These are phyloP conservation scores for Artomyces pyxidatus DNA, from an alignment of 768 basidiomycete genomes.

Conservation along the genomic window DNA sequence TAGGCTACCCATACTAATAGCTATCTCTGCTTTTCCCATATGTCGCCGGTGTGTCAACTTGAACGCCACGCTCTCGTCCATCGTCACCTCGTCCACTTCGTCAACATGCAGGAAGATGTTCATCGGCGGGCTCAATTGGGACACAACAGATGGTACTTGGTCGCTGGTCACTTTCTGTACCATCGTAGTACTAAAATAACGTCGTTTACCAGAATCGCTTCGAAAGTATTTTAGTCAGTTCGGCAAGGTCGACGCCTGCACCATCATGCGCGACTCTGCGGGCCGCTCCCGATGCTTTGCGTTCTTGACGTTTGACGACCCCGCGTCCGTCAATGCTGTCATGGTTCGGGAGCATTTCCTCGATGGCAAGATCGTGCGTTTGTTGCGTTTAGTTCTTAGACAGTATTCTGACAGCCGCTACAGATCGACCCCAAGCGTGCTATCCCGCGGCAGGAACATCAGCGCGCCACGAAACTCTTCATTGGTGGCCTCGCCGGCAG, in stretches of 20 bases:
- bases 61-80: slow-evolving; percentile 8
- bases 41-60: slow-evolving; percentile 14
- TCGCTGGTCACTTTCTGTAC: slow-evolving; percentile 28
- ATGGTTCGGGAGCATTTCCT: slow-evolving; percentile 90
- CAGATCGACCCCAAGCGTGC: slow-evolving; percentile 98
- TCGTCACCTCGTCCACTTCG: slow-evolving; percentile 7
- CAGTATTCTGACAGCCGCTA: not conserved
- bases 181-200: slow-evolving; percentile 31
- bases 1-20: slow-evolving; percentile 74
- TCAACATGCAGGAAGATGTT: slow-evolving; percentile 86
- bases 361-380: slow-evolving; percentile 84
- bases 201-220: slow-evolving; percentile 52
- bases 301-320: slow-evolving; percentile 91
- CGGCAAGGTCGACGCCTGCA: slow-evolving; percentile 92
- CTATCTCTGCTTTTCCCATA: slow-evolving; percentile 39
- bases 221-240: slow-evolving; percentile 89
- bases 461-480: slow-evolving; percentile 86
- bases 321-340: slow-evolving; percentile 86
- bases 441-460: slow-evolving; percentile 91
- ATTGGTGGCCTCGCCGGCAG: slow-evolving; percentile 87
- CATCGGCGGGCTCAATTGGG: slow-evolving; percentile 97
- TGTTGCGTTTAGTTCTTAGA: not conserved
- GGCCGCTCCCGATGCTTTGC: slow-evolving; percentile 95
- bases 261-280: slow-evolving; percentile 93
- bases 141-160: slow-evolving; percentile 88